Evolutionary conservation across 140 eudicot genomes (phyloP), one percentile per base, ranked within the genome.

Genomic region (Ambrosia hybrid): DNA sequence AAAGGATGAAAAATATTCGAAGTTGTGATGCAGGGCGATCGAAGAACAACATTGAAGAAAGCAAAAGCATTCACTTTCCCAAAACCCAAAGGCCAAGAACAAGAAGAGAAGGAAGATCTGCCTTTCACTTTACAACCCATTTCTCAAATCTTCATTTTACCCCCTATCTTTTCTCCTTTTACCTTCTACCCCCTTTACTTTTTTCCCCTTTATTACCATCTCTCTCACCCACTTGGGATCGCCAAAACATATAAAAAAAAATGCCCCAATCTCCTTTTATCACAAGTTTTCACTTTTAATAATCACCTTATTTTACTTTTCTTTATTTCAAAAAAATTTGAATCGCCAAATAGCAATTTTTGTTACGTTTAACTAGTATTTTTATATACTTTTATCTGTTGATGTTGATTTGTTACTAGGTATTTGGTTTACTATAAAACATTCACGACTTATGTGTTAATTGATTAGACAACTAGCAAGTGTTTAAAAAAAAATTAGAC

Each of bases 11-110:
- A 78, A 41, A 78, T 71, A 78, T 78, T 56, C 74, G 64, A 72
- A 73, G 68, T 43, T 39, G 78, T 3, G 67, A 76, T 43, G 33
- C 60, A 67, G 63, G 78, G 79, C 73, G 73, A 75, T 75, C 79
- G 76, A 70, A 51, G 51, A 75, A 72, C 67, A 41, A 12, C 79
- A 80, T 17, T 75, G 64, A 80, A 76, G 70, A 82, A 87, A 87
- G 85, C 81, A 78, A 85, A 90, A 82, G 91, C 85, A 73, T 55
- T 58, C 73, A 78, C 91, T 90, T 90, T 85, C 73, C 82, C 84
- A 84, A 79, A 89, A 61, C 86, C 92, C 90, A 84, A 84, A 82
- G 86, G 56, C 68, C 8, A 76, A 52, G 46, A 59, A 76, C 46
- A 34, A 73, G 33, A 51, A 64, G 55, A 57, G 57, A 51, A 70